Evolutionary conservation across 2,329 filamentous ascomycete genomes (phyloP).

Genomic region (Colletotrichum navitas): DNA sequence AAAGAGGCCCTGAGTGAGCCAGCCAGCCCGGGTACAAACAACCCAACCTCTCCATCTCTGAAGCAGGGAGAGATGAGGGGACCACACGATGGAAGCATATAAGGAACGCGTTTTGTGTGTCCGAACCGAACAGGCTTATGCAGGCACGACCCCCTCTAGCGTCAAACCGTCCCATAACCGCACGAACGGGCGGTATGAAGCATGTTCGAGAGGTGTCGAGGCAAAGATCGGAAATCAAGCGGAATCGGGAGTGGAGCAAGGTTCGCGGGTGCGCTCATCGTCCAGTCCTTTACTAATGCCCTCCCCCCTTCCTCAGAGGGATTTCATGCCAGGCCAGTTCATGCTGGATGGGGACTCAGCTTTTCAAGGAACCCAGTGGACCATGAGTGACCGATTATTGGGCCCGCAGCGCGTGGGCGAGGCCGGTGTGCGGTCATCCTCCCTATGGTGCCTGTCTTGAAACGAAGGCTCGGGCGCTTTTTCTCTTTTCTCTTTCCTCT

Average conservation of each 20-base stretch:
- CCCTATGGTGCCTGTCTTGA: constrained; percentile 20
- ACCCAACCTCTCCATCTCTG: background rate
- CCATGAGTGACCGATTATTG: background rate
- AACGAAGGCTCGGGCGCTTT: constrained; percentile 38
- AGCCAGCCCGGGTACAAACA: too few relatives aligned
- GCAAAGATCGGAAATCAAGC: constrained; percentile 12
- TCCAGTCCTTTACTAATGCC: background rate
- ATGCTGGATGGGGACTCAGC: background rate
- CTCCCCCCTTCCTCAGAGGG: background rate
- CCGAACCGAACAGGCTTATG: constrained; percentile 22
- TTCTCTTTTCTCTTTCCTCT: background rate
- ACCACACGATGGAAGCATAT: background rate
- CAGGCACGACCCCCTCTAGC: constrained; percentile 9
- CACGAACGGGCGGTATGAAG: constrained; percentile 31
- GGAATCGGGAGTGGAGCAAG: constrained; percentile 13
- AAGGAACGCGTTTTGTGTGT: background rate
- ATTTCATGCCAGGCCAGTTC: constrained; percentile 10
- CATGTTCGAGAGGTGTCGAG: constrained; percentile 20
- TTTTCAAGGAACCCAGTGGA: background rate
- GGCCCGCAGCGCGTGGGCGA: constrained; percentile 17
- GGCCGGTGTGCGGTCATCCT: constrained; percentile 5
- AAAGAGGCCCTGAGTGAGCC: background rate
- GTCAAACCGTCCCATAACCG: constrained; percentile 33
- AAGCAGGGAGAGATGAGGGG: background rate
- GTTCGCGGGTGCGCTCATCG: background rate